Percentiles rank a stretch among this genome's conserved stretches.
phyloP scores from a whole-genome alignment of 176 grass and related monocot genomes.

The Pontederia paniculata region DNA sequence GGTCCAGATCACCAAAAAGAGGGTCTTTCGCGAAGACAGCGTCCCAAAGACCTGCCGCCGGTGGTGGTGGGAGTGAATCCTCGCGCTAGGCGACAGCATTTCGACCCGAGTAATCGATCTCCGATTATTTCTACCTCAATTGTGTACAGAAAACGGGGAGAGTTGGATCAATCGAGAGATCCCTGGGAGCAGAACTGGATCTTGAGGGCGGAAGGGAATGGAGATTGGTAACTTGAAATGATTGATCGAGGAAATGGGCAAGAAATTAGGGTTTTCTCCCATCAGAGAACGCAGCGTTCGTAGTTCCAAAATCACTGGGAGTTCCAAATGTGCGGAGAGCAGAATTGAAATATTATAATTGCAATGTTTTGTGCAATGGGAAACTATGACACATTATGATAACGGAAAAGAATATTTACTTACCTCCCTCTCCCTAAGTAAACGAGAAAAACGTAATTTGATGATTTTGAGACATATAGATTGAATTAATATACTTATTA shows the following conservation, averaged over 20 bases:
- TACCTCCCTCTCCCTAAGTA: too few relatives aligned
- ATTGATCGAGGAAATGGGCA: too few relatives aligned
- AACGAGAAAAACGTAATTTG: too few relatives aligned
- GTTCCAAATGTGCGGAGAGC: background rate
- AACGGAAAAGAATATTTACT: too few relatives aligned
- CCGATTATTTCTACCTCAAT: background rate
- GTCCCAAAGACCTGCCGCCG: background rate
- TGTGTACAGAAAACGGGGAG: background rate
- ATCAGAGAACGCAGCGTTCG: background rate
- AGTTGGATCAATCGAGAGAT: background rate
- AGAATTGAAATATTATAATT: background rate
- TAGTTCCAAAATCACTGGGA: background rate
- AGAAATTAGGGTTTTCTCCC: background rate
- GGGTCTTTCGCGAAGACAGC: background rate
- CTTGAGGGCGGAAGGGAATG: background rate
- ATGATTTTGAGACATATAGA: too few relatives aligned
- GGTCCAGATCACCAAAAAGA: slow-evolving; percentile 1
- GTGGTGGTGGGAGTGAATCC: slow-evolving; percentile 1
- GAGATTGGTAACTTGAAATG: background rate
- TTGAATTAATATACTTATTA: too few relatives aligned
- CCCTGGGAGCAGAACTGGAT: background rate
- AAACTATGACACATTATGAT: too few relatives aligned
- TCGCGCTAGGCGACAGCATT: background rate
- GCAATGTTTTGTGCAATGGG: too few relatives aligned
- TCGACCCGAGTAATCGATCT: background rate